Evolutionary conservation across 768 basidiomycete species (phyloP).

Genomic region (Trametes cubensis): DNA sequence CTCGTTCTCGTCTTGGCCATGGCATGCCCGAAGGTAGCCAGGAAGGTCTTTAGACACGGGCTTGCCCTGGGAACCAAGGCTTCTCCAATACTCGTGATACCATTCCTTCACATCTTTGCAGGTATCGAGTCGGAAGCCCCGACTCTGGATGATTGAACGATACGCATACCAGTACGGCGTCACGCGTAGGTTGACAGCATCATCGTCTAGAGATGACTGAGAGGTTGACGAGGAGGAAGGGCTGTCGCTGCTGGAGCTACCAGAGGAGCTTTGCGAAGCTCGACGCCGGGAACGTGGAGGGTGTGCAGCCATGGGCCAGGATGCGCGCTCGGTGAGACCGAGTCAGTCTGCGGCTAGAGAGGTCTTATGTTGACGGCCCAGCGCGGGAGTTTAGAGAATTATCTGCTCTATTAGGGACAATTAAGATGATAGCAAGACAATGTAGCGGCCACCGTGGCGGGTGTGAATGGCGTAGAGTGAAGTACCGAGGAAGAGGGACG

Average conservation of each 20-base stretch:
- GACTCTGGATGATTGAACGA: conserved; percentile 45
- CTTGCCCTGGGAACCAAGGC: conserved; percentile 25
- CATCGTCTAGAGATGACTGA: conserved; percentile 53
- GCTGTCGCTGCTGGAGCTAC: conserved; percentile 18
- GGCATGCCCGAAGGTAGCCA: conserved; percentile 39
- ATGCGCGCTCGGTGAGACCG: background rate
- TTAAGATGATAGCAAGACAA: conserved; percentile 4
- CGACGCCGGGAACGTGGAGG: conserved; percentile 10
- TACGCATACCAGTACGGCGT: conserved; percentile 66
- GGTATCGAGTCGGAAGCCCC: conserved; percentile 70
- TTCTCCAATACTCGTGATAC: conserved; percentile 45
- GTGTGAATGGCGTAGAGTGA: conserved; percentile 3
- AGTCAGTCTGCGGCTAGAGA: background rate
- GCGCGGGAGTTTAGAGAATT: conserved; percentile 8
- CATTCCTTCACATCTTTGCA: conserved; percentile 64
- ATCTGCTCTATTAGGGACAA: conserved; percentile 11
- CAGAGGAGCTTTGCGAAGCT: conserved; percentile 2
- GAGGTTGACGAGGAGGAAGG: conserved; percentile 44
- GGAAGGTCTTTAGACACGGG: conserved; percentile 30
- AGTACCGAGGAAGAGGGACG: conserved; percentile 1
- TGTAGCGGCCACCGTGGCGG: background rate
- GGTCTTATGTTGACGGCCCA: conserved; percentile 15
- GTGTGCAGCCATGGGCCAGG: conserved; percentile 4
- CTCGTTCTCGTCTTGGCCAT: conserved; percentile 52
- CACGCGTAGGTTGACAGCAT: conserved; percentile 54